Evolutionary conservation across 2,329 filamentous ascomycete species (phyloP), one percentile per base, ranked within the genome.

Genomic region (Diplodia corticola): DNA sequence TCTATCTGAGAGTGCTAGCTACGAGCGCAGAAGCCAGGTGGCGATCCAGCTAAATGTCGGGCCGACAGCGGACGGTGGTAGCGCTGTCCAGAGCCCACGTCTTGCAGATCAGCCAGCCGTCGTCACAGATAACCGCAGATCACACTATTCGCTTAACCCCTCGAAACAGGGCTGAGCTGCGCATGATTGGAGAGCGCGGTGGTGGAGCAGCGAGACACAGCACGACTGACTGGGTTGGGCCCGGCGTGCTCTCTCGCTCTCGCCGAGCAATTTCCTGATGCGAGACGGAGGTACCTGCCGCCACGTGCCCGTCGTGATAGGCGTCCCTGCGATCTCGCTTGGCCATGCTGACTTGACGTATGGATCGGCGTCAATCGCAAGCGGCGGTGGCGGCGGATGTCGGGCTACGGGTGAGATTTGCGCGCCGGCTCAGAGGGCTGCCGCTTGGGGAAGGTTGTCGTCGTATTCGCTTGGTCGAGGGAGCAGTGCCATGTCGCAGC

Each of bases 301-400:
- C 37, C 55, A 59, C 37, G 55, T 59, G 55, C 55, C 28, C 22
- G 55, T 30, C 17, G 37, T 46, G 55, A 59, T 59, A 46, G 37
- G 55, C 55, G 37, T 46, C 44, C 55, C 55, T 59, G 55, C 55
- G 54, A 57, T 57, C 54, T 57, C 54, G 54, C 20, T 57, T 57
- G 54, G 33, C 54, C 3, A n/a, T 35, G 17, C 20, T 10, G 15
- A 10, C 35, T 57, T 40, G 54, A 57, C 54, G 13, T 26, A 40
- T 57, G 20, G 54, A 57, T 57, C 54, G 33, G 13, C 53, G 12
- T 22, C 20, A 9, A 5, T 24, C 12, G 22, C 4, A 20, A 24
- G 22, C 13, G 48, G 48, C 48, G 22, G 48, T 24, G 22, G 48
- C 5, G 35, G 35, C 51, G 51, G 51, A 28, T 17, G 26, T 12